These are phyloP conservation scores for Amniculicola lignicola DNA, from an alignment of 495 filamentous ascomycete genomes.

Conservation along the genomic window DNA sequence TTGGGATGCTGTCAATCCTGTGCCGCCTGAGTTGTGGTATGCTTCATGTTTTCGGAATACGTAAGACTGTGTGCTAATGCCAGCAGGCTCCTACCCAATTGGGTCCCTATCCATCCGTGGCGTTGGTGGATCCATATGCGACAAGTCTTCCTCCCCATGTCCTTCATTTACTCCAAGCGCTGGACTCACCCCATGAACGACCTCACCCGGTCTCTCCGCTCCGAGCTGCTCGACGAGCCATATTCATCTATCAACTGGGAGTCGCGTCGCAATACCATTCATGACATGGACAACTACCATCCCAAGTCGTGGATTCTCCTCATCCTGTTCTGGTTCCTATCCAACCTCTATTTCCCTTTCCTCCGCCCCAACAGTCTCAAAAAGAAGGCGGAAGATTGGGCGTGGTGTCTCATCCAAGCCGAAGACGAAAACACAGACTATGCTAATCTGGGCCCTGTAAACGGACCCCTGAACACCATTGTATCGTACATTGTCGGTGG, in stretches of 20 bases:
- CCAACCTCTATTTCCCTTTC: conserved; percentile 73
- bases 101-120: conserved; percentile 93
- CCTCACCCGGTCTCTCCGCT: conserved; percentile 64
- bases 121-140: conserved; percentile 99
- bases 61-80: background rate
- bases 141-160: conserved; percentile 88
- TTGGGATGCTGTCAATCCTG: conserved; percentile 92
- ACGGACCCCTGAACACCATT: conserved; percentile 80
- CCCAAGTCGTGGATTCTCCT: conserved; percentile 84
- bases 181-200: conserved; percentile 70
- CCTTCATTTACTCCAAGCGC: conserved; percentile 77
- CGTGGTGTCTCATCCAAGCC: conserved; percentile 72
- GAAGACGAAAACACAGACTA: conserved; percentile 92
- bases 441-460: conserved; percentile 84
- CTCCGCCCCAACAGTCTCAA: conserved; percentile 58
- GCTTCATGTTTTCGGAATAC: conserved; percentile 13
- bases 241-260: conserved; percentile 76
- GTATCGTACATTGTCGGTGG: conserved; percentile 82
- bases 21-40: conserved; percentile 87
- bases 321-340: conserved; percentile 67
- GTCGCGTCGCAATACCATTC: conserved; percentile 77
- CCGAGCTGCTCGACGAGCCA: conserved; percentile 81
- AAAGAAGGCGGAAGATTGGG: conserved; percentile 69
- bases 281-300: conserved; percentile 80
- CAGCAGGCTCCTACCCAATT: conserved; percentile 77